phyloP scores from a whole-genome alignment of 345 rosid species.

The Aegle marmelos region DNA sequence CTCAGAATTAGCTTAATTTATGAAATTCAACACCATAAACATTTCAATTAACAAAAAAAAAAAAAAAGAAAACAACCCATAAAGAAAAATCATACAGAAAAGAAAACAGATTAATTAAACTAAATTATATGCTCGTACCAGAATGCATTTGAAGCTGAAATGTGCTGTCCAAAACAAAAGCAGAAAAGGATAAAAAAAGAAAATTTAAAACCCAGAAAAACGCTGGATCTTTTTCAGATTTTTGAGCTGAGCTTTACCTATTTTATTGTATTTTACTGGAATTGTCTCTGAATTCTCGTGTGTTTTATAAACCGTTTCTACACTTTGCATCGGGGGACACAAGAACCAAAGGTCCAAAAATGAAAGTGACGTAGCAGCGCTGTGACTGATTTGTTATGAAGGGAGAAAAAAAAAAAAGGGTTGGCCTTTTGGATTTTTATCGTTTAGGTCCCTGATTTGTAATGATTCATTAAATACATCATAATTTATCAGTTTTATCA shows the following conservation, averaged over 20 bases:
- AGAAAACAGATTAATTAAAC: not conserved
- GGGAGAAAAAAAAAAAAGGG: too few relatives aligned
- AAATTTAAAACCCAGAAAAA: not conserved
- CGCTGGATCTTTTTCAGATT: not conserved
- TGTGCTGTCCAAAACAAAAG: not conserved
- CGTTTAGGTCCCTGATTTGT: not conserved
- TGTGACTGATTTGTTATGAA: not conserved
- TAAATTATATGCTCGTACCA: conserved; percentile 1
- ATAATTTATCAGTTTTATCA: not conserved
- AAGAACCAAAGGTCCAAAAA: not conserved
- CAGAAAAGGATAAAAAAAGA: not conserved
- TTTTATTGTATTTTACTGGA: not conserved
- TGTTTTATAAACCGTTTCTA: not conserved
- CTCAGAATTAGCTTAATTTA: not conserved
- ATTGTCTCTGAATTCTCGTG: not conserved
- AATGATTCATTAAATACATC: not conserved
- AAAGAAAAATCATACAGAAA: not conserved
- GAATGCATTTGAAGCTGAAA: conserved; percentile 3
- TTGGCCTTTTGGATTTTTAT: not conserved
- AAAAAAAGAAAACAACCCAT: not conserved
- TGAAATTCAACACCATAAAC: not conserved
- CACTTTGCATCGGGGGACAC: not conserved
- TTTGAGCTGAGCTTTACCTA: not conserved
- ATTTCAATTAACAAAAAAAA: not conserved
- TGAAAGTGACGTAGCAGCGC: not conserved